phyloP scores from a whole-genome alignment of 192 early-diverging fungal genomes.

The Linnemannia elongata region DNA sequence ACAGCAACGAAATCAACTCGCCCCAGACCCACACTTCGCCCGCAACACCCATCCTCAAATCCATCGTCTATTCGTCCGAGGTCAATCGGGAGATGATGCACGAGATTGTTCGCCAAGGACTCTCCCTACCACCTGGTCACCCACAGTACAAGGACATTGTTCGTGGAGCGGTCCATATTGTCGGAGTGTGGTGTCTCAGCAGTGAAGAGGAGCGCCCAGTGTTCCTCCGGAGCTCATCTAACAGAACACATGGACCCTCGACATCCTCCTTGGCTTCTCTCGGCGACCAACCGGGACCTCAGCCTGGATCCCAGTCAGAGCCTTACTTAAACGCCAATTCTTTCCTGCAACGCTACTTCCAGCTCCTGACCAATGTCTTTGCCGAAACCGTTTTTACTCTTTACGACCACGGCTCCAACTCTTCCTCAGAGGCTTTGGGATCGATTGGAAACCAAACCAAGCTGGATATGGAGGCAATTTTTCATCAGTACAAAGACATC shows the following conservation, averaged over 20 bases:
- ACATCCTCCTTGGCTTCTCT: slow-evolving; percentile 24
- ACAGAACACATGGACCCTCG: slow-evolving; percentile 22
- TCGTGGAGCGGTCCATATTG: slow-evolving; percentile 73
- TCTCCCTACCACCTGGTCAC: slow-evolving; percentile 73
- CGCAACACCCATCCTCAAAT: slow-evolving; percentile 72
- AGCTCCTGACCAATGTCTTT: slow-evolving; percentile 74
- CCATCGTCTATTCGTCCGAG: slow-evolving; percentile 66
- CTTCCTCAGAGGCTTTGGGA: slow-evolving; percentile 46
- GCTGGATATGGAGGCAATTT: slow-evolving; percentile 62
- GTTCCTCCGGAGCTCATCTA: slow-evolving; percentile 64
- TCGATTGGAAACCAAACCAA: slow-evolving; percentile 51
- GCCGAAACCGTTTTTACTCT: slow-evolving; percentile 53
- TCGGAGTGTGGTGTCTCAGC: slow-evolving; percentile 76
- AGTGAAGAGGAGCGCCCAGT: slow-evolving; percentile 79
- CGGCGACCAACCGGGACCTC: slow-evolving; percentile 13
- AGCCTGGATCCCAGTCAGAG: slow-evolving; percentile 12
- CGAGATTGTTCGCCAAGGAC: slow-evolving; percentile 79
- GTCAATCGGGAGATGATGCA: slow-evolving; percentile 82
- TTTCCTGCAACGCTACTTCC: slow-evolving; percentile 77
- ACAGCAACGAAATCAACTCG: slow-evolving; percentile 61
- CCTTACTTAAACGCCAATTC: slow-evolving; percentile 67
- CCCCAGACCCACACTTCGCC: slow-evolving; percentile 63
- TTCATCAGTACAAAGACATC: slow-evolving; percentile 75
- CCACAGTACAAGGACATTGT: slow-evolving; percentile 73
- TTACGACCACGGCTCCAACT: slow-evolving; percentile 52